These are phyloP conservation scores for Morella rubra DNA, from an alignment of 306 rosid genomes.

Conservation along the genomic window DNA sequence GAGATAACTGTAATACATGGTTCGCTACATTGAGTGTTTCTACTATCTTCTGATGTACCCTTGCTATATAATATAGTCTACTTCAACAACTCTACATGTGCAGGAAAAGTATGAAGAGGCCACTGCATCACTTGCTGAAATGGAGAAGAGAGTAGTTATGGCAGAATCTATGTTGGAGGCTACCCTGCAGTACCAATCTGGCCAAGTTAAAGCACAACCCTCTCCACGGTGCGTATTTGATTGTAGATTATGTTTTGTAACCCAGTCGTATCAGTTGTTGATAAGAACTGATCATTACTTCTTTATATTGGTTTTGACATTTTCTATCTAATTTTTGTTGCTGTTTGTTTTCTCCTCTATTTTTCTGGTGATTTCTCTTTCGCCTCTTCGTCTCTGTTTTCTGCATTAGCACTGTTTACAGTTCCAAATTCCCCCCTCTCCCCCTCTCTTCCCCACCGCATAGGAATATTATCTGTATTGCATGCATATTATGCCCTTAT, in stretches of 20 bases:
- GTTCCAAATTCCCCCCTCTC: background rate
- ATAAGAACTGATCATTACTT: slow-evolving; percentile 12
- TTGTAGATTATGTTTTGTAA: slow-evolving; percentile 2
- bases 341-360: background rate
- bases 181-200: slow-evolving; percentile 94
- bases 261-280: background rate
- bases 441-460: slow-evolving; percentile 1
- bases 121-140: slow-evolving; percentile 68
- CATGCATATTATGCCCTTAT: slow-evolving; percentile 3
- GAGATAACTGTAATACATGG: background rate
- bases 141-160: slow-evolving; percentile 99
- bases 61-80: slow-evolving; percentile 3
- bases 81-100: slow-evolving; percentile 12
- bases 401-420: background rate
- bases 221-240: slow-evolving; percentile 39
- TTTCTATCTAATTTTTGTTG: background rate
- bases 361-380: background rate
- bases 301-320: background rate
- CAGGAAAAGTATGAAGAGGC: slow-evolving; percentile 98
- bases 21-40: background rate
- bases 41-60: background rate
- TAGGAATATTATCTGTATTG: slow-evolving; percentile 19
- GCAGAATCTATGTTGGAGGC: slow-evolving; percentile 99
- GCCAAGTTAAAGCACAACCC: slow-evolving; percentile 74
- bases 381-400: background rate